Base-by-base conservation (phyloP, 257 asterid genomes). In the Prunella vulgaris region DNA sequence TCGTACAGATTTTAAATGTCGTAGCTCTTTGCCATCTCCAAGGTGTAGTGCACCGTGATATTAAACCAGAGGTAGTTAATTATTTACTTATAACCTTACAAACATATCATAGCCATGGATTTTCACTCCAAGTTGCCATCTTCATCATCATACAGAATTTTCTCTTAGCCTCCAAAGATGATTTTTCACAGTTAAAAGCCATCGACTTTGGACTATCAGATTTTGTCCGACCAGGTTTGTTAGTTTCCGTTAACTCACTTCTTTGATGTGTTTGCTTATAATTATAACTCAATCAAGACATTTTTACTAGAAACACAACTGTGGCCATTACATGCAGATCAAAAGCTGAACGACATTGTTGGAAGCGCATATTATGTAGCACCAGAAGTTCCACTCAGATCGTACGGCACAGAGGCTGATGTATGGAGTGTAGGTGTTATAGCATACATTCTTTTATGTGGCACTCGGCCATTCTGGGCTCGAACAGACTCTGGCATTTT, bases 21-120 rank as follows among this genome's bases (percentile, higher is more conserved):
- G 89, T 78, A 22, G 73, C 73, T 2, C 74, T 73, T 52, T 68
- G 75, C 69, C 82, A 77, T 37, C 78, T 72, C 52, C 95, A 88
- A 69, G 93, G 95, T 27, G 93, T 88, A 53, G 82, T 86, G 77
- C 95, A 88, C 84, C 87, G 93, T 44, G 95, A 88, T 83, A 82
- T 88, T 64, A 88, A 86, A 75, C 95, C 95, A 2, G 95, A 88
- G 95, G 95, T 86, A 46, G 51, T 68, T 57, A 53, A 5, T 9
- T 20, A 60, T 10, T 5, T 6, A 35, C 14, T 42, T 42, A 42
- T 37, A 9, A 44, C 56, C 10, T 15, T 48, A 18, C 17, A 48
- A 51, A 51, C 28, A 20, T 51, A 18, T 51, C 14, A 5, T 51
- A 20, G 58, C 27, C 27, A 21, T 51, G 58, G 2, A 21, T 18